Evolutionary conservation across 441 rosid species (phyloP).

Genomic region (Erodium chrysanthum): DNA sequence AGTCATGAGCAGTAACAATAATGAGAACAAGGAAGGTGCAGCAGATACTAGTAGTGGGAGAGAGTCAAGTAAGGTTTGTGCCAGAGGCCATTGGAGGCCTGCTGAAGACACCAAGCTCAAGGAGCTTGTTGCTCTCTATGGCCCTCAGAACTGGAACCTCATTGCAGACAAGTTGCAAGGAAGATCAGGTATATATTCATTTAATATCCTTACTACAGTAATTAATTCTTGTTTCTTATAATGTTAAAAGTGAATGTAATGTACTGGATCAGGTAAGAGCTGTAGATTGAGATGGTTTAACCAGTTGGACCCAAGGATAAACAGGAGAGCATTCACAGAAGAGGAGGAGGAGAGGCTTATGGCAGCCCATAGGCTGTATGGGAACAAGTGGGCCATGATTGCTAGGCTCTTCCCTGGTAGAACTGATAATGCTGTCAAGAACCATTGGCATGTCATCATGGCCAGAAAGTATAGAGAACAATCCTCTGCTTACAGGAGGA

Average conservation of each 20-base stretch:
- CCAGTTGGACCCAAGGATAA: slow-evolving; percentile 78
- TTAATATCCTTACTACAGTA: background rate
- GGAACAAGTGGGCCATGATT: slow-evolving; percentile 91
- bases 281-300: slow-evolving; percentile 83
- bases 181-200: slow-evolving; percentile 51
- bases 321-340: slow-evolving; percentile 60
- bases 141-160: slow-evolving; percentile 89
- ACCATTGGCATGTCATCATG: slow-evolving; percentile 86
- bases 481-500: slow-evolving; percentile 53
- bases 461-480: slow-evolving; percentile 74
- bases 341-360: slow-evolving; percentile 78
- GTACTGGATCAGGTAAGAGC: slow-evolving; percentile 45
- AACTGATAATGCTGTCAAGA: slow-evolving; percentile 81
- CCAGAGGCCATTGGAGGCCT: slow-evolving; percentile 83
- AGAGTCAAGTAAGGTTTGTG: slow-evolving; percentile 38
- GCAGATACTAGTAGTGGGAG: slow-evolving; percentile 13
- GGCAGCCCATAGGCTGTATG: slow-evolving; percentile 74
- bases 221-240: too few species aligned
- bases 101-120: slow-evolving; percentile 71
- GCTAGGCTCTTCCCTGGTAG: slow-evolving; percentile 81
- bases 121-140: slow-evolving; percentile 63
- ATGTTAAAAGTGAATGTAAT: too few species aligned
- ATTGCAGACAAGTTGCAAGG: slow-evolving; percentile 73
- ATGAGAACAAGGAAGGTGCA: background rate
- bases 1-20: background rate